phyloP scores from a whole-genome alignment of 2,329 filamentous ascomycete genomes.

The Reticulascus tulasneorum region DNA sequence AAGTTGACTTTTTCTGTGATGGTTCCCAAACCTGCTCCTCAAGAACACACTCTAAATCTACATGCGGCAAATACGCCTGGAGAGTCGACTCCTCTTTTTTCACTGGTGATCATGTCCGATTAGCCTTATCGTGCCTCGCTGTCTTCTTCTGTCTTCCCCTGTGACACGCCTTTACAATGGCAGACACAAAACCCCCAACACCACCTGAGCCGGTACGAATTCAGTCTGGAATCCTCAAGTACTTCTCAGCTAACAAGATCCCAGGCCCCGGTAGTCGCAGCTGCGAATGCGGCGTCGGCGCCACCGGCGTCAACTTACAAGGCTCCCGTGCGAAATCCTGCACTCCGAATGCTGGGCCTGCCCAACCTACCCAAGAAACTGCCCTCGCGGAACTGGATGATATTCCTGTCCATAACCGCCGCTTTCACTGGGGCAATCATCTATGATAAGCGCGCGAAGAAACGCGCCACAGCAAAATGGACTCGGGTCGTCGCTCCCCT shows the following conservation, averaged over 20 bases:
- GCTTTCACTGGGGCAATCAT: slow-evolving; percentile 76
- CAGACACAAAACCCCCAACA: slow-evolving; percentile 19
- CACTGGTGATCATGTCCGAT: too few species aligned
- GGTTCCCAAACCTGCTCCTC: too few species aligned
- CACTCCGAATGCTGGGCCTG: slow-evolving; percentile 75
- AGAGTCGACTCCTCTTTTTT: too few species aligned
- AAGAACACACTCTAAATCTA: too few species aligned
- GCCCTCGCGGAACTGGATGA: slow-evolving; percentile 95
- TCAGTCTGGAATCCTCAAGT: neutral
- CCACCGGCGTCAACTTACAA: slow-evolving; percentile 26
- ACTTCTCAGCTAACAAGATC: neutral
- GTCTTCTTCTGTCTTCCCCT: neutral
- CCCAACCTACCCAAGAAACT: slow-evolving; percentile 79
- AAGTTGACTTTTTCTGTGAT: slow-evolving; percentile 2
- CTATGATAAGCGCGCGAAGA: slow-evolving; percentile 92
- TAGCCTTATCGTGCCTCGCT: too few species aligned
- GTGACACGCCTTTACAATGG: slow-evolving; percentile 6
- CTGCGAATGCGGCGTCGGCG: neutral
- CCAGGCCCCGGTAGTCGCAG: slow-evolving; percentile 5
- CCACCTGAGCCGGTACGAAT: slow-evolving; percentile 16
- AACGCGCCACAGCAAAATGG: slow-evolving; percentile 81
- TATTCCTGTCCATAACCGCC: slow-evolving; percentile 79
- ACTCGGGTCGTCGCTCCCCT: slow-evolving; percentile 79
- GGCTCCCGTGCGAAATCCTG: slow-evolving; percentile 59
- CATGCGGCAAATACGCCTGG: too few species aligned